These are phyloP conservation scores for Komagataea norvegica DNA, from an alignment of 1,139 yeast species.

Conservation along the genomic window DNA sequence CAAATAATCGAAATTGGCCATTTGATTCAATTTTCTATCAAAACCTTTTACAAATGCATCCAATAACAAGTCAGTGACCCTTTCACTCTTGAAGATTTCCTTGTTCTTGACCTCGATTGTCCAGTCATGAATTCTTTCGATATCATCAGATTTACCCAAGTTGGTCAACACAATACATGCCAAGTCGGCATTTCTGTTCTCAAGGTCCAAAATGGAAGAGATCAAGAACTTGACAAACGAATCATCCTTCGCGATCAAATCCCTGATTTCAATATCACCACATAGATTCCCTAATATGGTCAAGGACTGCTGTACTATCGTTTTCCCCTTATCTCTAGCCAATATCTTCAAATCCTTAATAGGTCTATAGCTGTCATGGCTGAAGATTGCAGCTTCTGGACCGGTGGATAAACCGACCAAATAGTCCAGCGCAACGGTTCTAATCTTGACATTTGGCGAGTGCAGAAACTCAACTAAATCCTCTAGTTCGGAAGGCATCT, in stretches of 20 bases:
- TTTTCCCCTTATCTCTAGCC: conserved; percentile 47
- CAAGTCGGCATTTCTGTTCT: conserved; percentile 69
- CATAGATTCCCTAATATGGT: conserved; percentile 82
- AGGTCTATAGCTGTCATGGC: conserved; percentile 65
- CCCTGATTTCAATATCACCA: conserved; percentile 57
- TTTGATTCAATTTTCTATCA: conserved; percentile 63
- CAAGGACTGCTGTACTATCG: conserved; percentile 60
- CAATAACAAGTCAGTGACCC: conserved; percentile 76
- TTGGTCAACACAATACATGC: conserved; percentile 83
- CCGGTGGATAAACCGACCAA: conserved; percentile 79
- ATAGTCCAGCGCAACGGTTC: conserved; percentile 81
- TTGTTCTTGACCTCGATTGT: conserved; percentile 34
- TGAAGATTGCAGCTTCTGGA: conserved; percentile 60
- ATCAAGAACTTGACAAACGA: conserved; percentile 54
- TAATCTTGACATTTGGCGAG: conserved; percentile 75
- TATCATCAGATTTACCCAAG: conserved; percentile 70
- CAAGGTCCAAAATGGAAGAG: conserved; percentile 48
- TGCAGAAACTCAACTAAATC: conserved; percentile 80
- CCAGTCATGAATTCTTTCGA: conserved; percentile 52
- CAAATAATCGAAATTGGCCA: conserved; percentile 76
- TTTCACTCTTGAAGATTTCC: conserved; percentile 48
- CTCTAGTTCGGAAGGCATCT: conserved; percentile 17
- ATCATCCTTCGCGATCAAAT: conserved; percentile 59
- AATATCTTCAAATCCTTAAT: conserved; percentile 66
- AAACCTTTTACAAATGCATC: conserved; percentile 88